phyloP scores from a whole-genome alignment of 306 rosid species.

The Prunus mongolica region DNA sequence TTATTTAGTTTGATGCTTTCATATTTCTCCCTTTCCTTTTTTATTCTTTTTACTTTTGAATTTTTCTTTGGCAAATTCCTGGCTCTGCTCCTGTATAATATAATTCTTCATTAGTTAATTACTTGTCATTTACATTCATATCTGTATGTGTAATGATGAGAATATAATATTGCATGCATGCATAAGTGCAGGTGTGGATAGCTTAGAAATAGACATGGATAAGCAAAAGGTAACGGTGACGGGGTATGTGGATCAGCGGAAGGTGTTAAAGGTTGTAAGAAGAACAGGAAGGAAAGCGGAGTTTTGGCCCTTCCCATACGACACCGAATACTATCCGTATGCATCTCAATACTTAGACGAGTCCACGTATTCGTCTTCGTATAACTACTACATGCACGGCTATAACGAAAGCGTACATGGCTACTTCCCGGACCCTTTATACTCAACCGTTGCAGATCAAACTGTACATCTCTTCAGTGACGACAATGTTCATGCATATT shows the following conservation, averaged over 20 bases:
- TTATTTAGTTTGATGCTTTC: not conserved
- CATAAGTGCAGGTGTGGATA: constrained; percentile 56
- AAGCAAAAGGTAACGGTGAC: constrained; percentile 62
- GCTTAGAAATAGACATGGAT: constrained; percentile 70
- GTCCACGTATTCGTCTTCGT: constrained; percentile 50
- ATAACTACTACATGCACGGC: constrained; percentile 68
- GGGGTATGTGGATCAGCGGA: constrained; percentile 57
- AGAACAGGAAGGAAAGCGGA: constrained; percentile 81
- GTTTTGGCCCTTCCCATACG: constrained; percentile 80
- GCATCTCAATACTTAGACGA: constrained; percentile 59
- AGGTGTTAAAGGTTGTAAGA: constrained; percentile 56
- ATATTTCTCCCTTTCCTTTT: too few species aligned
- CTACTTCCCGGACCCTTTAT: constrained; percentile 62
- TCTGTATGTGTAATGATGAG: too few species aligned
- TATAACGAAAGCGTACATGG: constrained; percentile 53
- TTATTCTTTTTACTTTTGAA: too few species aligned
- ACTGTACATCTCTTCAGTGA: constrained; percentile 73
- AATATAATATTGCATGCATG: too few species aligned
- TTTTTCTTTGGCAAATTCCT: too few species aligned
- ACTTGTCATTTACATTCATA: too few species aligned
- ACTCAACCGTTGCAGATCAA: constrained; percentile 50
- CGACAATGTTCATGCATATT: constrained; percentile 70
- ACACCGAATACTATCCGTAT: constrained; percentile 58
- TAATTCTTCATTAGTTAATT: too few species aligned
- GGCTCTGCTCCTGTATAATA: too few species aligned